Base-by-base conservation (phyloP, 441 rosid species). In the Populus trichocarpa region DNA sequence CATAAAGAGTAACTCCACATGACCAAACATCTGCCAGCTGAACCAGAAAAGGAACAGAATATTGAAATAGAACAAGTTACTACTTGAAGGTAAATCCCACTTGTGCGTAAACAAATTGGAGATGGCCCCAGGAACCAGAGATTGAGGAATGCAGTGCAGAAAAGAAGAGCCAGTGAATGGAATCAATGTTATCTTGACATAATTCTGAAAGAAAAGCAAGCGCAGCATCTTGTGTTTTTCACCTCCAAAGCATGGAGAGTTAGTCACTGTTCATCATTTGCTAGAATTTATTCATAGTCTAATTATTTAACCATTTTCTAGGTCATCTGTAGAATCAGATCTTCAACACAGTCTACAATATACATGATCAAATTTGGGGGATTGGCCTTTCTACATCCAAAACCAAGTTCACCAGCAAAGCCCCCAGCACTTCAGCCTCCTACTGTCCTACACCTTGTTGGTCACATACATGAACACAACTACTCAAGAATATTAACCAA, bases 1-100 rank as follows among this genome's bases (percentile, higher is more conserved):
- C 97, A 77, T 94, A 94, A 22, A 94, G 92, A 73, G 97, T 94
- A 74, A 94, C 98, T 78, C 98, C 97, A 78, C 98, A 94, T 18
- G 98, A 94, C 98, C 98, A 94, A 35, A 94, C 97, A 89, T 94
- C 98, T 72, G 98, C 98, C 84, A 88, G 70, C 98, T 94, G 77
- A 67, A 84, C 28, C 18, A 6, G 67, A n/a, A 4, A n/a, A 3
- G 30, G 30, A 28, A 28, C 30, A 28, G 2, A 1, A 28, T 28
- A 28, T 28, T 28, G 30, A 28, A 28, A 28, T 28, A 36, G 20
- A 36, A 36, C 40, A 36, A 28, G 30, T 28, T 28, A 28, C 30
- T 28, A 28, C 30, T 28, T 28, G 30, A 28, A 28, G 30, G 30
- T 28, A 28, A 28, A 28, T 28, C 30, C 30, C 30, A 28, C 30